A percentile compares a stretch with the other conserved stretches of the same genome.
These are phyloP conservation scores for Lepidopterella palustris DNA, from an alignment of 495 filamentous ascomycete species.

Conservation along the genomic window DNA sequence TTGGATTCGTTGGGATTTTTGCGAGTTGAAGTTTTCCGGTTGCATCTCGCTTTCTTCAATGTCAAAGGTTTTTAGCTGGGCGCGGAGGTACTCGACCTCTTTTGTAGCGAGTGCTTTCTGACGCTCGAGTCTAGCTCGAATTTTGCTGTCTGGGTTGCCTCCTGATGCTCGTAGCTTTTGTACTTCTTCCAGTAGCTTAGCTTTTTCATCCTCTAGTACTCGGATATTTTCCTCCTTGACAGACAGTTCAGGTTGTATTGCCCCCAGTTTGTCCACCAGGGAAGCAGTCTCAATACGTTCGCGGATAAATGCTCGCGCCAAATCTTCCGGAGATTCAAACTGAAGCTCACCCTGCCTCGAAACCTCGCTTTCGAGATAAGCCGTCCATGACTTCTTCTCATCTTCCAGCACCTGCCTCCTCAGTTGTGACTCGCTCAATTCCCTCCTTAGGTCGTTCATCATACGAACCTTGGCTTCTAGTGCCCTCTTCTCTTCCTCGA, in stretches of 20 bases:
- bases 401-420: constrained; percentile 85
- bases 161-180: constrained; percentile 56
- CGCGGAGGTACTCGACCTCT: constrained; percentile 88
- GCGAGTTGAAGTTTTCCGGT: constrained; percentile 65
- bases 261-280: constrained; percentile 70
- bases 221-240: constrained; percentile 76
- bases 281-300: constrained; percentile 72
- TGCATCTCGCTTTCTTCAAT: constrained; percentile 82
- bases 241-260: constrained; percentile 66
- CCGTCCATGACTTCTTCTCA: constrained; percentile 77
- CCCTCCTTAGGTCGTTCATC: constrained; percentile 64
- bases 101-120: constrained; percentile 79
- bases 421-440: constrained; percentile 69
- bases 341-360: constrained; percentile 51
- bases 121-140: constrained; percentile 69
- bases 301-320: constrained; percentile 76
- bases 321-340: constrained; percentile 80
- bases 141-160: constrained; percentile 42
- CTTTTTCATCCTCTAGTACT: constrained; percentile 61
- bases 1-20: constrained; percentile 67
- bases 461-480: constrained; percentile 70
- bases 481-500: constrained; percentile 88
- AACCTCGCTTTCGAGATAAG: constrained; percentile 68
- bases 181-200: constrained; percentile 54
- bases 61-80: constrained; percentile 86